Evolutionary conservation across 495 filamentous ascomycete species (phyloP).

Genomic region (Hypomontagnella monticulosa): DNA sequence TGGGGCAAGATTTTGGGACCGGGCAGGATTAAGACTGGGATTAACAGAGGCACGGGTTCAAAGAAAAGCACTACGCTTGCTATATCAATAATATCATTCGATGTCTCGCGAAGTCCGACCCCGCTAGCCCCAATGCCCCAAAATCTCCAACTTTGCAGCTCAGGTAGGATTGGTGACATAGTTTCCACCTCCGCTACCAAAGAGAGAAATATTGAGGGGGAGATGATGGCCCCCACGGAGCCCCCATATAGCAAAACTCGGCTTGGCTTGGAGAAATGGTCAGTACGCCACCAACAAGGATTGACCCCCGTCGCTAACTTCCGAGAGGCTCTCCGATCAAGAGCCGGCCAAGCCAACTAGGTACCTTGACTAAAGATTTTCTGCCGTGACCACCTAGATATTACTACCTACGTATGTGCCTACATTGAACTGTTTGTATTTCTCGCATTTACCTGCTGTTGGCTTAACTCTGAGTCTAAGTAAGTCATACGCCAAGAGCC

Average conservation of each 20-base stretch:
- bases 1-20: background rate
- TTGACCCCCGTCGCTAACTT: conserved; percentile 6
- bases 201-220: conserved; percentile 3
- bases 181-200: background rate
- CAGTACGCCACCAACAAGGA: conserved; percentile 18
- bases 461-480: background rate
- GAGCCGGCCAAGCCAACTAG: conserved; percentile 22
- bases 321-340: conserved; percentile 30
- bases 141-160: conserved; percentile 29
- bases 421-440: too few species aligned
- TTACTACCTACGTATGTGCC: too few species aligned
- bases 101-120: conserved; percentile 18
- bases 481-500: background rate
- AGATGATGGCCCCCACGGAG: conserved; percentile 23
- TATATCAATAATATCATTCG: conserved; percentile 3
- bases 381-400: too few species aligned
- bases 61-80: background rate
- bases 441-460: background rate
- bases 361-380: background rate
- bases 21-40: background rate
- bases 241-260: conserved; percentile 17
- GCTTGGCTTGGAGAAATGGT: background rate
- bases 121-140: conserved; percentile 34
- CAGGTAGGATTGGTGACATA: conserved; percentile 30
- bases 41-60: background rate